Percentiles rank a stretch among this genome's conserved stretches.
These are phyloP conservation scores for Ustilago cynodontis DNA, from an alignment of 1,284 basidiomycete genomes.

Conservation along the genomic window DNA sequence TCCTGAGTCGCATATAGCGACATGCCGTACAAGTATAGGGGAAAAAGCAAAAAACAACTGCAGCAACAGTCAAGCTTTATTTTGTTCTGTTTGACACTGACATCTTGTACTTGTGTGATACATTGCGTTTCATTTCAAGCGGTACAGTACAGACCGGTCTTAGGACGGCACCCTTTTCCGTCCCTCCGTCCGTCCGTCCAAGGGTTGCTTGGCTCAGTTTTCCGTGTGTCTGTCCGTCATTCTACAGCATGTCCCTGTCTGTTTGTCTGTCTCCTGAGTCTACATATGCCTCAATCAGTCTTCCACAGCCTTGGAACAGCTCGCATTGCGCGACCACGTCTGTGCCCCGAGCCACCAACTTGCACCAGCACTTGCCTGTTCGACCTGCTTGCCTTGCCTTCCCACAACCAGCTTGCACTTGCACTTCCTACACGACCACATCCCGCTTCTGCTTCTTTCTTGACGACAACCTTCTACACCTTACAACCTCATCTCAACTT, in stretches of 20 bases:
- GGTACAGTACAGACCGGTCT: no score
- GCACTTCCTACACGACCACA: not conserved
- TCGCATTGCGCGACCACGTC: no score
- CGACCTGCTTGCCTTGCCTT: no score
- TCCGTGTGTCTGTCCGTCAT: not conserved
- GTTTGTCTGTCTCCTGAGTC: no score
- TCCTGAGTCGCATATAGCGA: not conserved
- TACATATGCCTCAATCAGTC: no score
- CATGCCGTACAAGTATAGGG: not conserved
- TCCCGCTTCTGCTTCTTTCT: constrained; percentile 4
- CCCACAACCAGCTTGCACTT: not conserved
- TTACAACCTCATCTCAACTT: not conserved
- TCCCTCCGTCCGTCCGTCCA: not conserved
- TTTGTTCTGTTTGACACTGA: not conserved
- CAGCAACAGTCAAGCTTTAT: not conserved
- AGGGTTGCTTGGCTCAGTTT: not conserved
- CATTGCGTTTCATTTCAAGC: no score
- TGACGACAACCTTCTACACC: not conserved
- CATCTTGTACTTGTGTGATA: not conserved
- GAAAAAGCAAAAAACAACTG: not conserved
- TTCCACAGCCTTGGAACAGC: constrained; percentile 4
- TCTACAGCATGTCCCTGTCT: not conserved
- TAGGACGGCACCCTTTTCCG: no score
- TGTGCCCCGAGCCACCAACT: no score
- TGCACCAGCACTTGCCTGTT: not conserved